Percentiles rank a stretch among this genome's conserved stretches.
phyloP scores from a whole-genome alignment of 345 rosid genomes.

The Iberis pinnata region DNA sequence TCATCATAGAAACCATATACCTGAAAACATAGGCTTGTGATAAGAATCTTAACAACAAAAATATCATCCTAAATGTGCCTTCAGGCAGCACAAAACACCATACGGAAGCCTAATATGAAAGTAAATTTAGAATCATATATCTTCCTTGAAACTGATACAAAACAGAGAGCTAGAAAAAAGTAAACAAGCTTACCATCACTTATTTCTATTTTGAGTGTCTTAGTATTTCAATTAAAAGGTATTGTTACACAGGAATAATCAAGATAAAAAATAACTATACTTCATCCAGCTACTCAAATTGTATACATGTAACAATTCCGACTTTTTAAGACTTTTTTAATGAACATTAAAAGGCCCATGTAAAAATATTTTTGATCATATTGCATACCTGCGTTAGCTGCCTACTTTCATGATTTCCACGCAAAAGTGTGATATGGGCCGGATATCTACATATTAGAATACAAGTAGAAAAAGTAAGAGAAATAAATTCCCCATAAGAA shows the following conservation, averaged over 20 bases:
- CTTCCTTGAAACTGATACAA: not conserved
- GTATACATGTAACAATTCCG: not conserved
- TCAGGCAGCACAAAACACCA: not conserved
- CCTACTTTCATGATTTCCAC: constrained; percentile 99
- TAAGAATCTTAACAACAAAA: not conserved
- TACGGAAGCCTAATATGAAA: not conserved
- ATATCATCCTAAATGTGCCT: not conserved
- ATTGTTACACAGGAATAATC: not conserved
- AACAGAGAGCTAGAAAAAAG: constrained; percentile 2
- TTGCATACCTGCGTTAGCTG: constrained; percentile 91
- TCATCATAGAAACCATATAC: constrained; percentile 99
- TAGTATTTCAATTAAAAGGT: not conserved
- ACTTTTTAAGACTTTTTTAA: constrained; percentile 1
- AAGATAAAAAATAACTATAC: not conserved
- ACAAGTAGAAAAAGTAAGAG: not conserved
- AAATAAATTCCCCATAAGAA: not conserved
- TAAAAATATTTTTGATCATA: no score
- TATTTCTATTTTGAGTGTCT: not conserved
- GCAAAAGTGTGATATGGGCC: constrained; percentile 91
- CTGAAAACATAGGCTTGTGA: constrained; percentile 32
- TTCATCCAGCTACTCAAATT: no score
- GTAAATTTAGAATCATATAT: not conserved
- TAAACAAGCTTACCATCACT: not conserved
- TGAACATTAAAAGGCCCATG: no score
- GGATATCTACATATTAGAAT: constrained; percentile 61